These are phyloP conservation scores for Prunus yedoensis DNA, from an alignment of 331 rosid genomes.

Conservation along the genomic window DNA sequence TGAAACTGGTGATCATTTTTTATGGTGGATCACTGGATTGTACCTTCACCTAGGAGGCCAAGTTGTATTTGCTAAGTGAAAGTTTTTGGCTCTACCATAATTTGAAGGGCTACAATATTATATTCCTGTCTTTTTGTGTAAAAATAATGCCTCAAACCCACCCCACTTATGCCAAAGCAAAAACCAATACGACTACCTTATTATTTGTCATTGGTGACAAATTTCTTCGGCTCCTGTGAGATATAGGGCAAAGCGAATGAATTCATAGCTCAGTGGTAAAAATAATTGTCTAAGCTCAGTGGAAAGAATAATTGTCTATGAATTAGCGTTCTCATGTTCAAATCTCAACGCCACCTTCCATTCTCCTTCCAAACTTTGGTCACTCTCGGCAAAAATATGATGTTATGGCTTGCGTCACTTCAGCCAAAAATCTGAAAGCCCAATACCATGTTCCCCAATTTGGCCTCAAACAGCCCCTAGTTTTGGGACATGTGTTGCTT, in stretches of 20 bases:
- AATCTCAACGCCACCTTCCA: too few species aligned
- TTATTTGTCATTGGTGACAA: neutral
- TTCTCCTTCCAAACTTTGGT: neutral
- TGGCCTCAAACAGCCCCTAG: constrained; percentile 21
- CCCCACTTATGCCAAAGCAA: neutral
- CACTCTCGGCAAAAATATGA: neutral
- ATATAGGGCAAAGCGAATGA: neutral
- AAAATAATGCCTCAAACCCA: neutral
- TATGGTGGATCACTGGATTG: too few species aligned
- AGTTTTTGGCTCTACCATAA: too few species aligned
- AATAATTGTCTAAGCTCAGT: too few species aligned
- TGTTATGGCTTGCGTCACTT: constrained; percentile 17
- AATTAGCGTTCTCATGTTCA: accelerated
- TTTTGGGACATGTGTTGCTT: constrained; percentile 3
- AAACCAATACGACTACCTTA: neutral
- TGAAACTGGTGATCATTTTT: too few species aligned
- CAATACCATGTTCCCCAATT: constrained; percentile 12
- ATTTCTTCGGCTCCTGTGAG: neutral
- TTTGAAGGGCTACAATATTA: too few species aligned
- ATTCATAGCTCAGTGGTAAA: too few species aligned
- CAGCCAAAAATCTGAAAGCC: neutral
- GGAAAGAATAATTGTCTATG: too few species aligned
- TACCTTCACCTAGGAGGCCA: too few species aligned
- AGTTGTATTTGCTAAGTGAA: too few species aligned
- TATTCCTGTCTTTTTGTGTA: neutral